Percentiles rank a stretch among this genome's conserved stretches.
Conservation (phyloP, 495 filamentous ascomycete genomes). For the Aeminium ludgeri region DNA sequence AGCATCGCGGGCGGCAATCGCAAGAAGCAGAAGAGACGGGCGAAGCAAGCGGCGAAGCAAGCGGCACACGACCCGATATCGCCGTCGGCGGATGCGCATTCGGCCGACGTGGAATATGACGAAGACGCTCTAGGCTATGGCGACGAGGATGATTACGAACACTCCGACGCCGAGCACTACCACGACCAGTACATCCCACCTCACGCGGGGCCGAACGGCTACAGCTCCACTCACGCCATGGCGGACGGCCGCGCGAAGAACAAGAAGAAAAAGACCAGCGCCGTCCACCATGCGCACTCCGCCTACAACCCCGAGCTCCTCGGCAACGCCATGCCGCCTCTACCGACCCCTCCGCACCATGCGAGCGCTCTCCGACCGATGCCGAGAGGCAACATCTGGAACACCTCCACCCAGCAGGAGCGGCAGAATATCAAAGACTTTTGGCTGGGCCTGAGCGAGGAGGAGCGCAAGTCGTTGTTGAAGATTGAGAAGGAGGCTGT, state of each 20-base stretch:
- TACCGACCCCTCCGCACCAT: conserved; percentile 18
- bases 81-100: background rate
- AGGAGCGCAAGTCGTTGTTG: conserved; percentile 81
- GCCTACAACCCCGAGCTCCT: conserved; percentile 12
- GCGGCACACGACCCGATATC: conserved; percentile 35
- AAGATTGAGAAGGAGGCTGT: conserved; percentile 99
- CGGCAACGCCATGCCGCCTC: conserved; percentile 16
- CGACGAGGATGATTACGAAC: conserved; percentile 27
- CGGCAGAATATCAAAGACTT: conserved; percentile 95
- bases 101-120: conserved; percentile 8
- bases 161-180: conserved; percentile 26
- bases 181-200: conserved; percentile 11
- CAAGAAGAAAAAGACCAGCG: conserved; percentile 32
- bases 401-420: conserved; percentile 82
- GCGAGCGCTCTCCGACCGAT: conserved; percentile 11
- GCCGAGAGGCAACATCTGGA: conserved; percentile 60
- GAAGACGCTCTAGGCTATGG: conserved; percentile 13
- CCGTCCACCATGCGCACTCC: conserved; percentile 1
- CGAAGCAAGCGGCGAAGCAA: conserved; percentile 41
- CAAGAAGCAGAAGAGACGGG: conserved; percentile 69
- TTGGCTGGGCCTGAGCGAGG: conserved; percentile 91
- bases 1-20: conserved; percentile 45
- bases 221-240: conserved; percentile 1
- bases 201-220: conserved; percentile 9
- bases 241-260: conserved; percentile 20